Evolutionary conservation across 257 asterid species (phyloP).

Genomic region (Knoxia roxburghii): DNA sequence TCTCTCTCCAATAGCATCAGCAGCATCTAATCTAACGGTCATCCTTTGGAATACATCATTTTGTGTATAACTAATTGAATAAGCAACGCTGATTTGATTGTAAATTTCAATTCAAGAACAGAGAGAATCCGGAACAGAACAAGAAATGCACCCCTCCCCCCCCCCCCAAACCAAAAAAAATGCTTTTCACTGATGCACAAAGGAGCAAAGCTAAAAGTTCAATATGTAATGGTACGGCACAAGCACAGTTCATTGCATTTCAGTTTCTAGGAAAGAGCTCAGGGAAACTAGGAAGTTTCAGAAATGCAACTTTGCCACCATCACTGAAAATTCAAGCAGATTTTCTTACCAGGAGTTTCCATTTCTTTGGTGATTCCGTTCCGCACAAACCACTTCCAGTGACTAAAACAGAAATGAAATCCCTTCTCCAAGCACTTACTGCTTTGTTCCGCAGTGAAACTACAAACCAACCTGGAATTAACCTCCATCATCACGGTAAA

Average conservation of each 20-base stretch:
- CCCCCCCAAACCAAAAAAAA: no score
- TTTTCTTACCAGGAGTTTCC: not conserved
- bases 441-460: not conserved
- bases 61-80: no score
- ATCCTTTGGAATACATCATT: no score
- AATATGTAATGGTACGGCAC: no score
- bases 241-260: not conserved
- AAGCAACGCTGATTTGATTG: no score
- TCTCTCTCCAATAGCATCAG: no score
- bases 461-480: not conserved
- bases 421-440: not conserved
- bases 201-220: not conserved
- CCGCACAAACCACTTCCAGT: not conserved
- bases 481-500: not conserved
- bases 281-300: not conserved
- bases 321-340: no score
- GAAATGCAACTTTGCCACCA: not conserved
- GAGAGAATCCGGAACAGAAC: no score
- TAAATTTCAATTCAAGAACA: no score
- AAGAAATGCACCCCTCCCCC: no score
- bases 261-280: not conserved
- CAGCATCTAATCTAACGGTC: no score
- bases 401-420: not conserved
- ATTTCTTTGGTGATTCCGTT: not conserved
- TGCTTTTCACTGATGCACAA: not conserved